These are phyloP conservation scores for Monosporascus sp. DNA, from an alignment of 2,329 filamentous ascomycete species.

Conservation along the genomic window DNA sequence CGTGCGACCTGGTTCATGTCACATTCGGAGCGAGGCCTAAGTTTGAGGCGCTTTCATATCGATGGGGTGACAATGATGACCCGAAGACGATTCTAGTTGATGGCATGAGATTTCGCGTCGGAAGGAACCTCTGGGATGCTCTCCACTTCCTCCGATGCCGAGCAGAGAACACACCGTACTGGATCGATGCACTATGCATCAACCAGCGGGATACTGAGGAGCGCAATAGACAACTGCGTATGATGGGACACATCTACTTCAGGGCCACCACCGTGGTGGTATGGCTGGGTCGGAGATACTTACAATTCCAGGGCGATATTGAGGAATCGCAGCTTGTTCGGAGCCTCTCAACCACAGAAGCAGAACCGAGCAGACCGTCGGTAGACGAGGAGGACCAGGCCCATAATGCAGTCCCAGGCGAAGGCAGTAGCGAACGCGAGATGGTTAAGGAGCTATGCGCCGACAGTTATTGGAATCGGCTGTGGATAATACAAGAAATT, in stretches of 20 bases:
- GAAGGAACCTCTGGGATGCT: constrained; percentile 10
- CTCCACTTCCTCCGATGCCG: constrained; percentile 9
- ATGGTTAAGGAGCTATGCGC: constrained; percentile 8
- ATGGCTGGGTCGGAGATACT: constrained; percentile 12
- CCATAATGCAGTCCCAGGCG: too few relatives aligned
- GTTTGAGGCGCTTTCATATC: constrained; percentile 21
- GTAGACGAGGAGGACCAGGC: too few relatives aligned
- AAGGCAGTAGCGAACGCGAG: too few relatives aligned
- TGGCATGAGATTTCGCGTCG: constrained; percentile 6
- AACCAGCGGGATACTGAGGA: constrained; percentile 16
- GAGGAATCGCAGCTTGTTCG: too few relatives aligned
- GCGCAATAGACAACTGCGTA: constrained; percentile 13
- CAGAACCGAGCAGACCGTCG: too few relatives aligned
- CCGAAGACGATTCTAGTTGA: constrained; percentile 11
- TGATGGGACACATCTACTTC: constrained; percentile 19
- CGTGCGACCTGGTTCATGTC: constrained; percentile 7
- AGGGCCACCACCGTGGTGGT: constrained; percentile 13
- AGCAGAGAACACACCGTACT: constrained; percentile 1
- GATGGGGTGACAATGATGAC: constrained; percentile 11
- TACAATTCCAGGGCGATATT: neutral
- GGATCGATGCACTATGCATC: constrained; percentile 21
- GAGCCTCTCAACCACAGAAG: too few relatives aligned
- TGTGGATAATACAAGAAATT: constrained; percentile 26
- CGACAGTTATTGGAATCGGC: constrained; percentile 13
- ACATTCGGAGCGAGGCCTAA: constrained; percentile 11